Percentiles rank a stretch among this genome's conserved stretches.
These are phyloP conservation scores for Daldinia concentrica DNA, from an alignment of 495 filamentous ascomycete genomes.

Conservation along the genomic window DNA sequence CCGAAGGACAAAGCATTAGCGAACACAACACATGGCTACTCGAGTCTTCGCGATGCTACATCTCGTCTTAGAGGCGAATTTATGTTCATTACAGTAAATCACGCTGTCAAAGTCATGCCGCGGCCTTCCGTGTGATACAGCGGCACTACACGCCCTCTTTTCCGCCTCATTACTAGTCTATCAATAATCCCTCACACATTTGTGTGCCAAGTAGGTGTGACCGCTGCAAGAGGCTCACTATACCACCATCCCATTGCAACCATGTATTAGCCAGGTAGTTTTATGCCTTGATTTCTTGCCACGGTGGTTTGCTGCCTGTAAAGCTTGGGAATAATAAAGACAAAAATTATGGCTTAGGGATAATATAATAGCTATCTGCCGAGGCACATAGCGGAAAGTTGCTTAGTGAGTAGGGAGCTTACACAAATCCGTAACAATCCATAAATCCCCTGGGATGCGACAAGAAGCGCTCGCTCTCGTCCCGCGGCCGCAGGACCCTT, in stretches of 20 bases:
- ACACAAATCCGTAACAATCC: background rate
- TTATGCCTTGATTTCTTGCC: background rate
- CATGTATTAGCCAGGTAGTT: slow-evolving; percentile 15
- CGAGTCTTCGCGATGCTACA: slow-evolving; percentile 5
- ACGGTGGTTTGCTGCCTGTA: slow-evolving; percentile 7
- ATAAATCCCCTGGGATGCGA: slow-evolving; percentile 16
- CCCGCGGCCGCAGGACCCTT: slow-evolving; percentile 8
- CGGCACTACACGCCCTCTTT: slow-evolving; percentile 10
- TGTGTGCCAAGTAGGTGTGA: slow-evolving; percentile 26
- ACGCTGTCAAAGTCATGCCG: slow-evolving; percentile 14
- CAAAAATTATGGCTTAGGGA: background rate
- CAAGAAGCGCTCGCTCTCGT: slow-evolving; percentile 16
- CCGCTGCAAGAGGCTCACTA: slow-evolving; percentile 25
- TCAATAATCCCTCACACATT: slow-evolving; percentile 42
- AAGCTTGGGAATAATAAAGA: background rate
- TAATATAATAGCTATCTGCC: background rate
- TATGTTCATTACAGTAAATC: slow-evolving; percentile 27
- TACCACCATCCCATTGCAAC: slow-evolving; percentile 31
- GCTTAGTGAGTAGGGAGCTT: background rate
- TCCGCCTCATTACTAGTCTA: slow-evolving; percentile 39
- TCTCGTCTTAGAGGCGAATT: slow-evolving; percentile 7
- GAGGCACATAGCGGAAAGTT: background rate
- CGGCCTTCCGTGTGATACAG: slow-evolving; percentile 17
- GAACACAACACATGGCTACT: background rate
- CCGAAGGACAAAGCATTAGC: background rate